Percentiles rank a stretch among this genome's conserved stretches.
These are phyloP conservation scores for Friedmanniomyces endolithicus DNA, from an alignment of 495 filamentous ascomycete genomes.

Conservation along the genomic window DNA sequence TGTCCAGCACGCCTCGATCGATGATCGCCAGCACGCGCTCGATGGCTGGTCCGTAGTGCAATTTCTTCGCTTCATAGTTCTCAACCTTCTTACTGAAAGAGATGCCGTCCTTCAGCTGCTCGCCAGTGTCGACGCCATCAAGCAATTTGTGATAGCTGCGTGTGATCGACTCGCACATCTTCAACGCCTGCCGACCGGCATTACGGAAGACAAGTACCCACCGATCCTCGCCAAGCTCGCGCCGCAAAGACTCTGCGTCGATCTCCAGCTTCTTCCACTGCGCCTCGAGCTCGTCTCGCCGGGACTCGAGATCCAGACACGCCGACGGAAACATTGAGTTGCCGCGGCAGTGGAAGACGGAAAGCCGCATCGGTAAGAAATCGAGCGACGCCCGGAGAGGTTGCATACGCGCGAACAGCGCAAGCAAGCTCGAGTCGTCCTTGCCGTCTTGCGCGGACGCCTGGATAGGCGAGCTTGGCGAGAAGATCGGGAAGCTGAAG, in stretches of 20 bases:
- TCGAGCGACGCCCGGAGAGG: slow-evolving; percentile 84
- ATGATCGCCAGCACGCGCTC: slow-evolving; percentile 82
- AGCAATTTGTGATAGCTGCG: slow-evolving; percentile 69
- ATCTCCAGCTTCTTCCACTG: slow-evolving; percentile 70
- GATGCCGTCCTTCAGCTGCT: slow-evolving; percentile 54
- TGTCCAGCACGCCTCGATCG: slow-evolving; percentile 79
- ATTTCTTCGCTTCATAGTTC: slow-evolving; percentile 88
- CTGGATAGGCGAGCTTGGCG: slow-evolving; percentile 42
- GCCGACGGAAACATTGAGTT: slow-evolving; percentile 70
- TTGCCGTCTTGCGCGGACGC: slow-evolving; percentile 41
- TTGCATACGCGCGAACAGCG: slow-evolving; percentile 87
- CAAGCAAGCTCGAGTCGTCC: slow-evolving; percentile 70
- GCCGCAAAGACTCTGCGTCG: slow-evolving; percentile 74
- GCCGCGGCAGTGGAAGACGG: slow-evolving; percentile 68
- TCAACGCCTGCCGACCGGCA: slow-evolving; percentile 81
- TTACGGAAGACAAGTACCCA: slow-evolving; percentile 93
- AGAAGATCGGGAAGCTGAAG: slow-evolving; percentile 44
- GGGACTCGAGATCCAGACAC: slow-evolving; percentile 71
- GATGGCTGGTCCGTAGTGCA: slow-evolving; percentile 89
- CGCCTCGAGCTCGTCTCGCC: slow-evolving; percentile 56
- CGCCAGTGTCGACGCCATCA: slow-evolving; percentile 62
- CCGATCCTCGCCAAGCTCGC: slow-evolving; percentile 84
- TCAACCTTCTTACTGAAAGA: slow-evolving; percentile 68
- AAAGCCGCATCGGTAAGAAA: slow-evolving; percentile 91
- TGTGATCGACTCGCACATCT: slow-evolving; percentile 88